Base-by-base conservation (phyloP, 768 basidiomycete species). In the Boletales sp. region DNA sequence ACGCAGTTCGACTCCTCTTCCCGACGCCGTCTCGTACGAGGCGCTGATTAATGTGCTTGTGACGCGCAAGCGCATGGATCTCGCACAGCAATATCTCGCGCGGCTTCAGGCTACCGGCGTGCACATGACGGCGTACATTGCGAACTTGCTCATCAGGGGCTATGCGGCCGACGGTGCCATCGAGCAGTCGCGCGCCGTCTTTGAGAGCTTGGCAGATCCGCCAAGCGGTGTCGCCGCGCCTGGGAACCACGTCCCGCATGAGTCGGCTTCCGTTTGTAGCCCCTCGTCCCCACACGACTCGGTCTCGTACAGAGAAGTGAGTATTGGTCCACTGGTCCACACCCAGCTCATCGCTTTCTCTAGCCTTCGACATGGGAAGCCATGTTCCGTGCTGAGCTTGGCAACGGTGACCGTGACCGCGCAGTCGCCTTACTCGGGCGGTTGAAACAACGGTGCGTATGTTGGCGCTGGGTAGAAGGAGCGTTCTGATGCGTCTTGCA, bases 51-150 rank as follows among this genome's bases (percentile, higher is more conserved):
- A 90, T 65, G 87, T 88, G 27, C 72, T 94, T 37, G 83, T 92
- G 40, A 84, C 82, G 5, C 82, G 86, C 64, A 85, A 84, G 32
- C 83, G 86, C 14, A 74, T 86, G 45, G 92, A 94, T 55, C 79
- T 94, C 40, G 77, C 94, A 21, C 83, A 84, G 0, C 58, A 70
- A 15, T 93, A 90, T 63, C 66, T 87, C 32, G 64, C 71, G 30
- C 79, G 81, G 50, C 82, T 97, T 73, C 71, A 69, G 19, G 58
- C 69, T 2, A 73, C 78, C 7, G 82, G 82, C 30, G 81, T 94
- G 8, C 87, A 88, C 59, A 86, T 93, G 82, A 97, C 94, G 2
- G 94, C 95, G 7, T 99, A 99, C 69, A 89, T 97, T 56, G 88
- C 87, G 24, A 97, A 97, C 72, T 30, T 64, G 31, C 35, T 70